Conservation (phyloP, 2,329 filamentous ascomycete genomes). For the Fusarium mexicanum region DNA sequence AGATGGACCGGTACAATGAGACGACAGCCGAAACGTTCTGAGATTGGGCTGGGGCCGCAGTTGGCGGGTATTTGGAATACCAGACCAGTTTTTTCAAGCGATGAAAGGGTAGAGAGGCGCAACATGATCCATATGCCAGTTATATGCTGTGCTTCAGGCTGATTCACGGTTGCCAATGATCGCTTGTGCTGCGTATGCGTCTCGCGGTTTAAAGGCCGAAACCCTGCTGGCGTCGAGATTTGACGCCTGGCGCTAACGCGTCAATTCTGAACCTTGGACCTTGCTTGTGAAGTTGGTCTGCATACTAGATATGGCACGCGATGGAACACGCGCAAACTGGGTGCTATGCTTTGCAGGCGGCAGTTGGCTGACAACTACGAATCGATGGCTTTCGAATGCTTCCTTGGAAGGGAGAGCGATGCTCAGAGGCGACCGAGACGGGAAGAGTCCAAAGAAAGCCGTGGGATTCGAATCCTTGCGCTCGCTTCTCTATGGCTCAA, state of each 20-base stretch:
- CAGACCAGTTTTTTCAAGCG: constrained; percentile 32
- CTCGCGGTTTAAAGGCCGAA: constrained; percentile 26
- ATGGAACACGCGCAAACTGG: constrained; percentile 8
- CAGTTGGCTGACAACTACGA: constrained; percentile 15
- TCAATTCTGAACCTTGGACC: background rate
- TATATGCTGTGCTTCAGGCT: constrained; percentile 33
- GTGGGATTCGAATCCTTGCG: constrained; percentile 44
- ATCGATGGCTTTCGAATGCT: constrained; percentile 8
- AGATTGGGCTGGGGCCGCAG: constrained; percentile 41
- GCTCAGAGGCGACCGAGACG: constrained; percentile 27
- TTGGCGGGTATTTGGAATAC: constrained; percentile 36
- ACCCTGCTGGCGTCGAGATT: constrained; percentile 4
- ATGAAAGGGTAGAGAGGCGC: constrained; percentile 31
- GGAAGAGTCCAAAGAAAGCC: constrained; percentile 32
- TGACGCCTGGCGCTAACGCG: background rate
- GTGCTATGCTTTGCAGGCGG: constrained; percentile 23
- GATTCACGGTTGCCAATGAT: constrained; percentile 33
- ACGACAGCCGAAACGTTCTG: constrained; percentile 40
- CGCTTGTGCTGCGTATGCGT: constrained; percentile 19
- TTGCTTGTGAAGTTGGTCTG: background rate
- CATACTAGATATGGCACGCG: background rate
- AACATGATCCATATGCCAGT: constrained; percentile 38
- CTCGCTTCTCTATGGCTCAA: constrained; percentile 34
- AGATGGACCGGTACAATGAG: constrained; percentile 41
- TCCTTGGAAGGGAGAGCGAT: constrained; percentile 21